These are phyloP conservation scores for Schwanniomyces pseudopolymorphus DNA, from an alignment of 805 yeast genomes.

Conservation along the genomic window DNA sequence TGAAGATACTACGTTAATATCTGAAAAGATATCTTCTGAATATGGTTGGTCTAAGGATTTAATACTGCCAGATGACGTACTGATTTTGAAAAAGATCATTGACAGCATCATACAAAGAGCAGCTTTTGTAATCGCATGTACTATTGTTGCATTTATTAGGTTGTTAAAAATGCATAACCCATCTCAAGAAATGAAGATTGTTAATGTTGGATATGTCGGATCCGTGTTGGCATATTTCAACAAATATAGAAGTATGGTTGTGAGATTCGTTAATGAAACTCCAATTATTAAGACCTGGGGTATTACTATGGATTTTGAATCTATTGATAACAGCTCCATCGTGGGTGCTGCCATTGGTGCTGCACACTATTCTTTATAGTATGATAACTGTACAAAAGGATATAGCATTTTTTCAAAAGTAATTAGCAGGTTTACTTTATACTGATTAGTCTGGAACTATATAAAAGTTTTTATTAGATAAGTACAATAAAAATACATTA, in stretches of 20 bases:
- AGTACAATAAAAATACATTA: background rate
- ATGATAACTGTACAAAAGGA: background rate
- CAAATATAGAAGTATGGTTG: constrained; percentile 32
- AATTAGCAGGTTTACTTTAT: background rate
- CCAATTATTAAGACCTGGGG: constrained; percentile 23
- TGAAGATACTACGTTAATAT: constrained; percentile 16
- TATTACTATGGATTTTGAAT: constrained; percentile 34
- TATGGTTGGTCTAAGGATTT: constrained; percentile 19
- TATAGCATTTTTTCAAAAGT: background rate
- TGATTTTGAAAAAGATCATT: constrained; percentile 28
- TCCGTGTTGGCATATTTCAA: constrained; percentile 48
- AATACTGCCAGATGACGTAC: constrained; percentile 26
- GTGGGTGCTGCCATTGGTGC: constrained; percentile 59
- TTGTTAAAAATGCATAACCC: constrained; percentile 22
- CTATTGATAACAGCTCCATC: constrained; percentile 47
- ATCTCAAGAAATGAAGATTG: constrained; percentile 13
- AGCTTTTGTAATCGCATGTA: constrained; percentile 41
- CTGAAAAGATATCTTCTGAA: constrained; percentile 15
- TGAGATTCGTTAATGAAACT: constrained; percentile 21
- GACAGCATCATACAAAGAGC: constrained; percentile 44
- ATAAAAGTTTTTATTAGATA: background rate
- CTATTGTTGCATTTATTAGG: constrained; percentile 38
- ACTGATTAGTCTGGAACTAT: background rate
- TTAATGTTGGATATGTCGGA: constrained; percentile 51
- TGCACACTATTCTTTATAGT: constrained; percentile 23